A percentile compares a stretch with the other conserved stretches of the same genome.
Evolutionary conservation across 164 flowering plant species (phyloP).

Genomic region (Chloranthus sessilifolius): DNA sequence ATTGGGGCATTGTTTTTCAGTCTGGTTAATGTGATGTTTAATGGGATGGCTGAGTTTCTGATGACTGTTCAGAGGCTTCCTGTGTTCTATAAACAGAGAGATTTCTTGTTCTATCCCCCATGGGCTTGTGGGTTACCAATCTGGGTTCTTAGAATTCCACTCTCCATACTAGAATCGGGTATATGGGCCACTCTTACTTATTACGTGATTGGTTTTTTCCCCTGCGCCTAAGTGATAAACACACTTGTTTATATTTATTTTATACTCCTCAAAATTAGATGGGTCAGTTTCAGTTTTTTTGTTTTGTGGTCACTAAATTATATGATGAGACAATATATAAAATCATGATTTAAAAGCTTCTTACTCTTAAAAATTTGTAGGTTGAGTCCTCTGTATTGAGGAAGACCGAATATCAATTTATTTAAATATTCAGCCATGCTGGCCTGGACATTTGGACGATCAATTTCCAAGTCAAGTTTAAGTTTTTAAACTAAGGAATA

Average conservation of each 20-base stretch:
- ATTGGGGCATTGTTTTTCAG: slow-evolving; percentile 48
- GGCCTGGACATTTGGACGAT: no score
- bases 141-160: slow-evolving; percentile 41
- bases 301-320: background rate
- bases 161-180: slow-evolving; percentile 44
- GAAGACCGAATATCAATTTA: no score
- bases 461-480: no score
- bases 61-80: slow-evolving; percentile 44
- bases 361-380: no score
- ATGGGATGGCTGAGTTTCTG: slow-evolving; percentile 51
- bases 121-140: slow-evolving; percentile 58
- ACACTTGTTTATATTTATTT: no score
- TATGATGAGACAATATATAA: no score
- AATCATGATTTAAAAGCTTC: no score
- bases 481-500: no score
- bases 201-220: slow-evolving; percentile 45
- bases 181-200: slow-evolving; percentile 43
- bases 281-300: background rate
- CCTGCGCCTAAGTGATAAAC: slow-evolving; percentile 36
- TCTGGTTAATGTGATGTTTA: slow-evolving; percentile 48
- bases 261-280: no score
- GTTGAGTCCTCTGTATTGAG: no score
- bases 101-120: slow-evolving; percentile 43
- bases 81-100: slow-evolving; percentile 54
- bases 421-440: no score